phyloP scores from a whole-genome alignment of 805 yeast species.

The Starmerella sp. region DNA sequence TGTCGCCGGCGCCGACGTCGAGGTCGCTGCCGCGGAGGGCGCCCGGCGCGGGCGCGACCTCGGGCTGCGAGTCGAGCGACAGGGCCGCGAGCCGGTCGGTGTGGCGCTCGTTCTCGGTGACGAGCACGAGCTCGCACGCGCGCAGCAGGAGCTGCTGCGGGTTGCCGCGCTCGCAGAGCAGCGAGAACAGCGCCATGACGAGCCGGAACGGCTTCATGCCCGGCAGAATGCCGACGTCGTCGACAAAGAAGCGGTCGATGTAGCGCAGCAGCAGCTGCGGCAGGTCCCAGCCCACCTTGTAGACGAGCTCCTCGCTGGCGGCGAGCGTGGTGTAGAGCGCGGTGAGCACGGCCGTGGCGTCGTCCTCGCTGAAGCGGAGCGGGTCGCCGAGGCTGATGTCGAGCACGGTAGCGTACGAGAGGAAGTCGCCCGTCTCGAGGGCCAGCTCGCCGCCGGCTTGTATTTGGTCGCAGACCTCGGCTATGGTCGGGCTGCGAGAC shows the following conservation, averaged over 20 bases:
- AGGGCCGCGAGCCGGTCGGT: conserved; percentile 26
- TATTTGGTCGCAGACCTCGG: conserved; percentile 17
- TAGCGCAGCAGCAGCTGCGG: conserved; percentile 55
- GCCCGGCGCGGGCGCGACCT: conserved; percentile 20
- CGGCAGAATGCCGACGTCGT: conserved; percentile 20
- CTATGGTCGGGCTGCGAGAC: background rate
- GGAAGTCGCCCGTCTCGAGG: conserved; percentile 44
- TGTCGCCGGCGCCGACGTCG: conserved; percentile 7
- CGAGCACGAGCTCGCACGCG: conserved; percentile 49
- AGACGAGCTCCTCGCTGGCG: conserved; percentile 39
- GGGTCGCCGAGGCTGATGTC: conserved; percentile 51
- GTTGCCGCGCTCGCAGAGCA: conserved; percentile 58
- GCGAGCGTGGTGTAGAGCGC: conserved; percentile 34
- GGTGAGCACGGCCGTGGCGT: conserved; percentile 30
- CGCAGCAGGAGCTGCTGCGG: conserved; percentile 70
- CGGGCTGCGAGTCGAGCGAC: conserved; percentile 20
- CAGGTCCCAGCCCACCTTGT: conserved; percentile 85
- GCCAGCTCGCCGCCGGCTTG: conserved; percentile 13
- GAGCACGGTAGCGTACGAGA: conserved; percentile 61
- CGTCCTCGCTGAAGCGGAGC: conserved; percentile 36
- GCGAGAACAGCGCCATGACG: conserved; percentile 39
- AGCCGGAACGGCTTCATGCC: conserved; percentile 30
- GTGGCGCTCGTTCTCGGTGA: conserved; percentile 14
- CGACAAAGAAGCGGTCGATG: conserved; percentile 26
- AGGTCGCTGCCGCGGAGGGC: conserved; percentile 3